Percentiles rank a stretch among this genome's conserved stretches.
phyloP scores from a whole-genome alignment of 2,329 filamentous ascomycete genomes.

The Talaromyces atroroseus region DNA sequence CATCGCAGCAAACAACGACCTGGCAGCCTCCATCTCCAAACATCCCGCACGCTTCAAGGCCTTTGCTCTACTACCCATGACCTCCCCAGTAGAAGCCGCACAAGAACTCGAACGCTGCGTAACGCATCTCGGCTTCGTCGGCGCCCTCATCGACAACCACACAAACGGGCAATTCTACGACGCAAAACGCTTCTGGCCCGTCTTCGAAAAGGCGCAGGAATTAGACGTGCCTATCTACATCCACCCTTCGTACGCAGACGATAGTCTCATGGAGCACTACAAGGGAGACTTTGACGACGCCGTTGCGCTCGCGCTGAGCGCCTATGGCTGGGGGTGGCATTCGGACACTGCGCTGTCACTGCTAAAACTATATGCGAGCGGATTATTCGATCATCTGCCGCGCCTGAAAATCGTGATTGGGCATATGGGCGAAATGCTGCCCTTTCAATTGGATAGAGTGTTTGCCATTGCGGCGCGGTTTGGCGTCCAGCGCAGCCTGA shows the following conservation, averaged over 20 bases:
- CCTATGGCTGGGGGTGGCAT: slow-evolving; percentile 34
- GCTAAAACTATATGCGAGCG: slow-evolving; percentile 44
- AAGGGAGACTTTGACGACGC: slow-evolving; percentile 30
- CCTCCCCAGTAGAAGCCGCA: slow-evolving; percentile 31
- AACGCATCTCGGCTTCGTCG: slow-evolving; percentile 42
- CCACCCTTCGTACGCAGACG: slow-evolving; percentile 43
- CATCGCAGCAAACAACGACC: slow-evolving; percentile 26
- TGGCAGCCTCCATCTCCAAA: slow-evolving; percentile 24
- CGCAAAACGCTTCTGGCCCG: slow-evolving; percentile 36
- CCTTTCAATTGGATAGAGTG: slow-evolving; percentile 49
- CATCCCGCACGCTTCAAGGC: slow-evolving; percentile 37
- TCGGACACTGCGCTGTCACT: slow-evolving; percentile 32
- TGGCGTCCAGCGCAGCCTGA: slow-evolving; percentile 25
- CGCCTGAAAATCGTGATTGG: slow-evolving; percentile 51
- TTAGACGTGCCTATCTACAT: slow-evolving; percentile 50
- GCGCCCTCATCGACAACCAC: slow-evolving; percentile 45
- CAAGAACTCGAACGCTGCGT: slow-evolving; percentile 36
- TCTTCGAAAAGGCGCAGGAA: slow-evolving; percentile 40
- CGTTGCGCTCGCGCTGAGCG: slow-evolving; percentile 17
- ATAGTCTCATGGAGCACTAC: slow-evolving; percentile 32
- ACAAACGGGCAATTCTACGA: slow-evolving; percentile 39
- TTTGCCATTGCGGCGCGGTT: slow-evolving; percentile 24
- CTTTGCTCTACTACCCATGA: slow-evolving; percentile 41
- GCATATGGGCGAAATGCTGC: slow-evolving; percentile 51
- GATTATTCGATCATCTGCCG: slow-evolving; percentile 53